Evolutionary conservation across 2,329 filamentous ascomycete species (phyloP).

Genomic region (Periconia digitata): DNA sequence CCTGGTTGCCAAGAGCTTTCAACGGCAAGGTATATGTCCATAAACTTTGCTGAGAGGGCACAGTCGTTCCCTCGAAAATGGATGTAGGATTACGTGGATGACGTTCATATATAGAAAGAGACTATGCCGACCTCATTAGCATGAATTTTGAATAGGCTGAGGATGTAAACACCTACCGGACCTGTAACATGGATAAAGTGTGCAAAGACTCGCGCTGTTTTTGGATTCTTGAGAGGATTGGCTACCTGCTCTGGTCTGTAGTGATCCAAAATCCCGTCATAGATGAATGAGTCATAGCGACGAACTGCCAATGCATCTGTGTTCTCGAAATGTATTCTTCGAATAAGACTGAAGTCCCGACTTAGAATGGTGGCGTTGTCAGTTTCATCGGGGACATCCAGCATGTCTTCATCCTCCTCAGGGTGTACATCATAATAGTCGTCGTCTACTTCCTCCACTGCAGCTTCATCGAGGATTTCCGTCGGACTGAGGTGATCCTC

Average conservation of each 20-base stretch:
- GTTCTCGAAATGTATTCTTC: conserved; percentile 39
- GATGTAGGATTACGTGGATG: conserved; percentile 72
- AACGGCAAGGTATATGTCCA: conserved; percentile 78
- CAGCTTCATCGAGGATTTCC: conserved; percentile 39
- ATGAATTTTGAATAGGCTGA: background rate
- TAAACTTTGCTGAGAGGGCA: conserved; percentile 39
- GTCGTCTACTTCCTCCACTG: conserved; percentile 50
- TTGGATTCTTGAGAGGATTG: conserved; percentile 74
- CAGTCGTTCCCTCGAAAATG: conserved; percentile 56
- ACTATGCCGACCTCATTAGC: background rate
- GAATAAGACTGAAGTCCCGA: conserved; percentile 40
- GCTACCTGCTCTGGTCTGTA: conserved; percentile 52
- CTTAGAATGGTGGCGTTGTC: conserved; percentile 26
- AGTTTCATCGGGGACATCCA: conserved; percentile 23
- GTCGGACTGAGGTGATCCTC: conserved; percentile 42
- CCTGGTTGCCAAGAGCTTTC: conserved; percentile 81
- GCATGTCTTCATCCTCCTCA: conserved; percentile 48
- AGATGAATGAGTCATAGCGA: conserved; percentile 51
- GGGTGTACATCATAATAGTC: conserved; percentile 54
- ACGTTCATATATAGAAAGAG: conserved; percentile 72
- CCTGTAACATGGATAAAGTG: conserved; percentile 91
- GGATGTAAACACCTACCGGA: conserved; percentile 44
- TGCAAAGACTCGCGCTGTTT: conserved; percentile 80
- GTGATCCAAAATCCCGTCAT: conserved; percentile 47
- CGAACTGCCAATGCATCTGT: conserved; percentile 41